These are phyloP conservation scores for Clarireedia hainanense DNA, from an alignment of 2,329 filamentous ascomycete genomes.

Conservation along the genomic window DNA sequence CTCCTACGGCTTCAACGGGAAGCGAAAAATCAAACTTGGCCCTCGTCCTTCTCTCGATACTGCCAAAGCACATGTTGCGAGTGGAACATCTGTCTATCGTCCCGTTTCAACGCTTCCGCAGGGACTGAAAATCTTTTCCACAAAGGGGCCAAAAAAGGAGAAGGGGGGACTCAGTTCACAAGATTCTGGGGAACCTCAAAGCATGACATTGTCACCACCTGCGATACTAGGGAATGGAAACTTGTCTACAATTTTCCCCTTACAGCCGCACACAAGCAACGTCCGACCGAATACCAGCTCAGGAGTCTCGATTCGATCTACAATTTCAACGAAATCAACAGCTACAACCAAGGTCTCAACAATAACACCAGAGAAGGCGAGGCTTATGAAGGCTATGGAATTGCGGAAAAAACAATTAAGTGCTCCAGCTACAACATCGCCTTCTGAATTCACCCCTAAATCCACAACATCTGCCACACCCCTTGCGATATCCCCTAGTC, in stretches of 20 bases:
- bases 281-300: conserved; percentile 29
- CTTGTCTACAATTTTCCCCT: conserved; percentile 18
- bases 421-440: conserved; percentile 11
- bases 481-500: conserved; percentile 7
- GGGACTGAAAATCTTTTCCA: conserved; percentile 62
- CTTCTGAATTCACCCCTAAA: conserved; percentile 4
- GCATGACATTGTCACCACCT: conserved; percentile 25
- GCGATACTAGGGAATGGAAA: conserved; percentile 15
- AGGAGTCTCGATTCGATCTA: conserved; percentile 18
- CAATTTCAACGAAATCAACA: conserved; percentile 15
- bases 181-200: conserved; percentile 21
- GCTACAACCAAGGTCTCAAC: conserved; percentile 30
- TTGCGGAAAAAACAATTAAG: conserved; percentile 73
- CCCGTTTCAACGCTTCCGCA: conserved; percentile 74
- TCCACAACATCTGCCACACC: conserved; percentile 4
- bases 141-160: conserved; percentile 47
- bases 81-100: conserved; percentile 51
- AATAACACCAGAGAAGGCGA: conserved; percentile 84
- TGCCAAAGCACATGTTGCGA: conserved; percentile 51
- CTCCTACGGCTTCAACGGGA: conserved; percentile 43
- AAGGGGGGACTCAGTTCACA: conserved; percentile 35
- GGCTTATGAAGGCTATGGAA: conserved; percentile 91
- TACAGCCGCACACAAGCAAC: conserved; percentile 26
- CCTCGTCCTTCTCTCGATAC: conserved; percentile 71
- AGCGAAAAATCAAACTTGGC: conserved; percentile 81